Evolutionary conservation across 495 filamentous ascomycete species (phyloP).

Genomic region (Hyphodiscus hymeniophilus): DNA sequence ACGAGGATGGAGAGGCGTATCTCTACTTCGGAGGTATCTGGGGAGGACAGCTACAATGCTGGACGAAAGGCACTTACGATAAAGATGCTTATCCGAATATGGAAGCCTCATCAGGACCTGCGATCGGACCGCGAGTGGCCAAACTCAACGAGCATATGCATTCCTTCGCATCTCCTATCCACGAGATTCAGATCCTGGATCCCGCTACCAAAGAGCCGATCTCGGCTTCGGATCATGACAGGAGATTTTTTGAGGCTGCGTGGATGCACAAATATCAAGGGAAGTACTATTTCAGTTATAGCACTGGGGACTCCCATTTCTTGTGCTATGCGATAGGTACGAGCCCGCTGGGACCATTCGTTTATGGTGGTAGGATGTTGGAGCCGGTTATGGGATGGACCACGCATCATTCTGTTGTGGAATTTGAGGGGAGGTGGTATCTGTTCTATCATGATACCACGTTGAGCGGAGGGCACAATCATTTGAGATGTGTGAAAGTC

Average conservation of each 20-base stretch:
- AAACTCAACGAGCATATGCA: slow-evolving; percentile 55
- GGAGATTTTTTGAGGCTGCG: slow-evolving; percentile 71
- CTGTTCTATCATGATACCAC: slow-evolving; percentile 68
- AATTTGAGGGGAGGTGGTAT: slow-evolving; percentile 61
- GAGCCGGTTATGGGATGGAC: slow-evolving; percentile 74
- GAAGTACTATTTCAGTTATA: slow-evolving; percentile 68
- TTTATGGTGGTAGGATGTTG: slow-evolving; percentile 58
- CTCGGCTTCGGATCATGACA: slow-evolving; percentile 55
- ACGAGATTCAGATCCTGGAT: slow-evolving; percentile 31
- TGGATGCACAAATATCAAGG: slow-evolving; percentile 63
- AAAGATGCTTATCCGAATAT: slow-evolving; percentile 11
- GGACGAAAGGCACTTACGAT: slow-evolving; percentile 42
- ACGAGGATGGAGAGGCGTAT: slow-evolving; percentile 54
- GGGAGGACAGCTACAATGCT: slow-evolving; percentile 58
- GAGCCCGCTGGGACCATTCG: slow-evolving; percentile 59
- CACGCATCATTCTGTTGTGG: slow-evolving; percentile 70
- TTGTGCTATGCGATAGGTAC: slow-evolving; percentile 55
- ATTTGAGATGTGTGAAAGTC: slow-evolving; percentile 61
- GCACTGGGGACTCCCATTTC: slow-evolving; percentile 66
- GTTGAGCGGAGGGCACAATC: slow-evolving; percentile 51
- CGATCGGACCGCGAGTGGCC: slow-evolving; percentile 54
- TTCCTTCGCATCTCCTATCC: slow-evolving; percentile 12
- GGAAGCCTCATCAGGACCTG: slow-evolving; percentile 21
- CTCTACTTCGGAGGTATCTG: slow-evolving; percentile 59
- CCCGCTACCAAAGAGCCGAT: slow-evolving; percentile 46